Base-by-base conservation (phyloP, 495 filamentous ascomycete genomes). In the Hypoxylon trugodes region DNA sequence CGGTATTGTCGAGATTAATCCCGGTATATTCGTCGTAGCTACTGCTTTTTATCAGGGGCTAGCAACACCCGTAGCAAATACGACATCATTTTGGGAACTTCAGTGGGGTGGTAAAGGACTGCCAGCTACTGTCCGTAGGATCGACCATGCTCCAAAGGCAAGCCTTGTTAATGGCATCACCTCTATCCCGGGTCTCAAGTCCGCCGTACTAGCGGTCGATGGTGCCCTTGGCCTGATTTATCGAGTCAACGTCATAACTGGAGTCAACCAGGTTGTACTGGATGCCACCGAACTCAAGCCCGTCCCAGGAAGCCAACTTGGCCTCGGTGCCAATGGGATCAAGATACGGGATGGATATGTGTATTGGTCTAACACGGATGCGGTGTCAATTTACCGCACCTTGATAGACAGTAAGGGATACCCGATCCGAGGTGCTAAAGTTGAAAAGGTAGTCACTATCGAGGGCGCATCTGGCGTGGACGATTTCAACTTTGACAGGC, bases 351-450 rank as follows among this genome's bases (percentile, higher is more conserved):
- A 67, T 9, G 66, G 64, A 0, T 67, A 75, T 32, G 47, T 77
- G 7, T 79, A 79, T 61, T 81, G 71, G 59, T 72, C 66, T 22
- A 81, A 77, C 47, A 66, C 56, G 0, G 61, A 64, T 10, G 43
- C 59, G 16, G 37, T 26, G 6, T 36, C 66, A 4, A 69, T 80
- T 32, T 72, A 66, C 41, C 65, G 72, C 10, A 50, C 77, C 15
- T 57, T 50, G 16, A 73, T 78, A 38, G 54, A 71, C 36, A 40
- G 26, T 19, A 40, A 67, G 12, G 78, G 72, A 10, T 19, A 41
- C 13, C 55, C 50, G 7, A 6, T 56, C 16, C 7, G 6, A 15
- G 61, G 28, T 6, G 28, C 28, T 7, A 19, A 37, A 9, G 25
- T 65, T 21, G 55, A 60, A 15, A 51, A 16, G 26, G 46, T 30